Base-by-base conservation (phyloP, 306 rosid species). In the Nissolia schottii region DNA sequence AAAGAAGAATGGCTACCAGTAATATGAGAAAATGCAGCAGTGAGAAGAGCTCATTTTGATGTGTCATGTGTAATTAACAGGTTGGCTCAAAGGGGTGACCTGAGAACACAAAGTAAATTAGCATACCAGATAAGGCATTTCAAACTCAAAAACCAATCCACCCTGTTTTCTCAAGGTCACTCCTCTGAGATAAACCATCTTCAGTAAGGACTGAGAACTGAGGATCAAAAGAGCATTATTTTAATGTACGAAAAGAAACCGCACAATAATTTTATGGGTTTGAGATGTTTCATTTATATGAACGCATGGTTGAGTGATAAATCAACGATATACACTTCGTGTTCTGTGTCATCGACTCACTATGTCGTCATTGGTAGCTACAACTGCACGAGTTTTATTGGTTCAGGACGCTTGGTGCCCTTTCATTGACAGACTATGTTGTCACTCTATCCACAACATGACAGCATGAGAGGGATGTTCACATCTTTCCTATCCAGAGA, bases 51-150 rank as follows among this genome's bases (percentile, higher is more conserved):
- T 46, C 8, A 23, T 34, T 11, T 8, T 61, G 43, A 32, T 59
- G 6, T 7, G 43, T 16, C 14, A 19, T 18, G 20, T 35, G 16
- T 13, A 43, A n/a, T 15, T 11, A 64, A 55, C 74, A 75, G 58
- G 64, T 45, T 43, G 40, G 50, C 73, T 75, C 77, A 80, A 75
- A 75, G 84, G 84, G 81, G 81, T 80, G 84, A 80, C 84, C 84
- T 75, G 80, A 75, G 84, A 80, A 75, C 84, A 80, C 84, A 80
- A 63, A 54, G 64, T 70, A 27, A 70, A 75, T 63, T 80, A 59
- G 41, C 3, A 37, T 51, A 63, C 22, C 40, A 15, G 11, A 6
- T 66, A 51, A 54, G 5, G 63, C 16, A 15, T 0, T 58, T 40
- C 19, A 53, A 58, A 13, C 49, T 41, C 49, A 15, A 13, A n/a